Evolutionary conservation across 2,329 filamentous ascomycete genomes (phyloP), one percentile per base, ranked within the genome.

Genomic region (Colletotrichum sp.): DNA sequence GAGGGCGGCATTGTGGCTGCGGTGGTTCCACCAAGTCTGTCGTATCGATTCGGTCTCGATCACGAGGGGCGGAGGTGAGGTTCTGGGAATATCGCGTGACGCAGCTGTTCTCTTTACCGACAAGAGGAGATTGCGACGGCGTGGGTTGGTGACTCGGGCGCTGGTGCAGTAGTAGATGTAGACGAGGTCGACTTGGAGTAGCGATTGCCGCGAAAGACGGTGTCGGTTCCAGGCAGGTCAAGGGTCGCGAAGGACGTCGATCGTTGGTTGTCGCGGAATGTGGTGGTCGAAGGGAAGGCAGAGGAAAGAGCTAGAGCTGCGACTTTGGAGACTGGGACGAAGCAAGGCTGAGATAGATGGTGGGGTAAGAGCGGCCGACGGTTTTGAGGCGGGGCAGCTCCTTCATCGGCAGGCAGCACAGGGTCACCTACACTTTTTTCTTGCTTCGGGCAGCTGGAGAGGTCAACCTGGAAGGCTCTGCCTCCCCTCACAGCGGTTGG

Each of bases 1-100:
- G 82, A 80, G 36, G 84, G 83, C 74, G 85, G 82, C 86, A 87
- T 86, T 68, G 68, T 81, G 52, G 65, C 39, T n/a, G 57, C 39
- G 14, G 24, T 34, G 21, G 21, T 57, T 59, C 61, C 43, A 55
- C 57, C 32, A 69, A 36, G 14, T 28, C 60, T 52, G 55, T 57
- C 6, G 61, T 64, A 63, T 71, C 32, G 52, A 28, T 59, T 36
- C 34, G 55, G 9, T 6, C 24, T 61, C 52, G 18, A 66, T n/a
- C 39, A 26, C 55, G 43, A 39, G 16, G n/a, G 61, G 36, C 39
- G 26, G 43, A 55, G 24, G 43, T n/a, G 21, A n/a, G 21, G 30
- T 60, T 48, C 30, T 18, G 36, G 52, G 43, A 7, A 10, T 68
- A 26, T 71, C 71, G 61, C 72, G 67, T 76, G 66, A 76, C 66